Evolutionary conservation across 2,329 filamentous ascomycete species (phyloP).

Genomic region (Xylaria arbuscula): DNA sequence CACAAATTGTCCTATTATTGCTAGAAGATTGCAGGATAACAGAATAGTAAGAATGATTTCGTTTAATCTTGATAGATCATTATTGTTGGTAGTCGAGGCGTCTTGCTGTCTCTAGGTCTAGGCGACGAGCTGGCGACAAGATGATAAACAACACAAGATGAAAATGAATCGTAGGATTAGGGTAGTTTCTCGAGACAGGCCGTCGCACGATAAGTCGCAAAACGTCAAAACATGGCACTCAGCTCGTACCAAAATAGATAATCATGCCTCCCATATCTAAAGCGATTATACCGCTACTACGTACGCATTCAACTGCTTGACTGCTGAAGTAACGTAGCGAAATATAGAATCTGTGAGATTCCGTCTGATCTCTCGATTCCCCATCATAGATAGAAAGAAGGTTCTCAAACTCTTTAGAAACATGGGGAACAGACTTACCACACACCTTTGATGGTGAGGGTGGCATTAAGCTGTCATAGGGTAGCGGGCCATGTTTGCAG

Average conservation of each 20-base stretch:
- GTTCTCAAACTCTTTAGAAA: conserved; percentile 39
- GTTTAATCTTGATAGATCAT: conserved; percentile 3
- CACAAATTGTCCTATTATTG: conserved; percentile 14
- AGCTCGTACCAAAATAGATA: background rate
- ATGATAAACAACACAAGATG: background rate
- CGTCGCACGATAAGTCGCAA: background rate
- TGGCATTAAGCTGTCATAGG: conserved; percentile 19
- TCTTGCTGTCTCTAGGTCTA: background rate
- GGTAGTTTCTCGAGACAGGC: background rate
- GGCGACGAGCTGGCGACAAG: conserved; percentile 5
- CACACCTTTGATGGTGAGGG: conserved; percentile 11
- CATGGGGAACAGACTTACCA: conserved; percentile 25
- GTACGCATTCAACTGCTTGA: conserved; percentile 9
- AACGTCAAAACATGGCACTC: conserved; percentile 7
- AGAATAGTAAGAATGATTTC: background rate
- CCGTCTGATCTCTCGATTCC: conserved; percentile 29
- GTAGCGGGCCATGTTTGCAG: background rate
- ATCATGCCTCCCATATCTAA: background rate
- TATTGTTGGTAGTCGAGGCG: background rate
- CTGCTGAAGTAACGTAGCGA: conserved; percentile 10
- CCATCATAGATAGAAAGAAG: conserved; percentile 9
- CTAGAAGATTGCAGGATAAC: background rate
- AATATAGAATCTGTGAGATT: conserved; percentile 1
- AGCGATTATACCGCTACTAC: background rate
- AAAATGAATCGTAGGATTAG: background rate